These are phyloP conservation scores for Glycine tomentella DNA, from an alignment of 306 rosid species.

Conservation along the genomic window DNA sequence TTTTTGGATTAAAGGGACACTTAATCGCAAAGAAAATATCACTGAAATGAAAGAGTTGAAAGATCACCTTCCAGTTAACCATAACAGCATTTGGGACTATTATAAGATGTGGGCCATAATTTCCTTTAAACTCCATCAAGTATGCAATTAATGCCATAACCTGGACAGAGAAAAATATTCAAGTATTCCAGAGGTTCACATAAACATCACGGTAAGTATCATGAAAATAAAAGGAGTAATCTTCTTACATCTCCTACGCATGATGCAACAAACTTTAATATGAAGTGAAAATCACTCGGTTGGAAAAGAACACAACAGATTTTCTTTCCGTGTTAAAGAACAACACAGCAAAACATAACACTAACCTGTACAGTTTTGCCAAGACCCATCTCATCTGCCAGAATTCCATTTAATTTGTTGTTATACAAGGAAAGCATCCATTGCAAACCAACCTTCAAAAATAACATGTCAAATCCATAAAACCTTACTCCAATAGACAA, in stretches of 20 bases:
- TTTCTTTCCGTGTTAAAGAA: constrained; percentile 29
- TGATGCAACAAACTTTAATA: constrained; percentile 40
- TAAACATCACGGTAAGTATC: constrained; percentile 30
- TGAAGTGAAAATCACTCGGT: constrained; percentile 4
- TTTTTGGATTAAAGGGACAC: constrained; percentile 16
- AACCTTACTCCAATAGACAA: constrained; percentile 24
- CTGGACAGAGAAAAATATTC: constrained; percentile 33
- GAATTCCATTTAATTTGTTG: constrained; percentile 96
- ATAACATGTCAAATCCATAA: constrained; percentile 32
- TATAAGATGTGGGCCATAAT: constrained; percentile 57
- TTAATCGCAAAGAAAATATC: constrained; percentile 36
- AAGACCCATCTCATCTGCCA: constrained; percentile 99
- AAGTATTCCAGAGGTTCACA: not conserved
- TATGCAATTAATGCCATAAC: constrained; percentile 57
- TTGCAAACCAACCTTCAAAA: constrained; percentile 90
- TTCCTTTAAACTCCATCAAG: constrained; percentile 56
- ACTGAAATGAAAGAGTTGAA: constrained; percentile 36
- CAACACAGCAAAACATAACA: constrained; percentile 30
- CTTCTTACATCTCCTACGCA: constrained; percentile 25
- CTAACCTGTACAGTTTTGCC: constrained; percentile 98
- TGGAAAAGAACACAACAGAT: constrained; percentile 11
- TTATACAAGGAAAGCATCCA: constrained; percentile 99
- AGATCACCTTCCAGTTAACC: constrained; percentile 56
- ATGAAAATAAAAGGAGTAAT: not conserved
- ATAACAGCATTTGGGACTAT: constrained; percentile 55